phyloP scores from a whole-genome alignment of 176 grass and related monocot species.

The Panicum miliaceum region DNA sequence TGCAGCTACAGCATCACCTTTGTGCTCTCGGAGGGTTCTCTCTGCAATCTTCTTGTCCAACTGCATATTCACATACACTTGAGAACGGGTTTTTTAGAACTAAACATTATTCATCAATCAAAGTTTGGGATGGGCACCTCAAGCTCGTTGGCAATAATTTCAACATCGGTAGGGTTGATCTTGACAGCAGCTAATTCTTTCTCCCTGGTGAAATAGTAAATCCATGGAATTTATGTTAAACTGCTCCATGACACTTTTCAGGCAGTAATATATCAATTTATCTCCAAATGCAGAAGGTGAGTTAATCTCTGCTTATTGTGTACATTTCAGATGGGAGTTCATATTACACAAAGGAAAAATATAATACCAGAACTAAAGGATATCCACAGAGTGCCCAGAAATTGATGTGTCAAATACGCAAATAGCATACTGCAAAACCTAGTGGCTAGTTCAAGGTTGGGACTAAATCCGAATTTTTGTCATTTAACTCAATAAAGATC shows the following conservation, averaged over 20 bases:
- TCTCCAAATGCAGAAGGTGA: not conserved
- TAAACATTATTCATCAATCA: not conserved
- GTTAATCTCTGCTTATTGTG: not conserved
- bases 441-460: not conserved
- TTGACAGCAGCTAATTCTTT: conserved; percentile 97
- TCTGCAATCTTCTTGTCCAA: conserved; percentile 97
- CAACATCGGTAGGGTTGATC: conserved; percentile 90
- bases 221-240: not conserved
- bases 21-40: conserved; percentile 91
- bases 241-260: not conserved
- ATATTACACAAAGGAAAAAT: not conserved
- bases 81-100: not conserved
- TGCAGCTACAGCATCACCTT: conserved; percentile 87
- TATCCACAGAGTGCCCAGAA: not conserved
- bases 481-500: not conserved
- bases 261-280: not conserved
- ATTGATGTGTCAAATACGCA: not conserved
- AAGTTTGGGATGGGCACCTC: conserved; percentile 58
- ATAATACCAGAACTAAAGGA: conserved; percentile 3
- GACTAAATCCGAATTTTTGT: not conserved
- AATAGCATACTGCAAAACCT: not conserved
- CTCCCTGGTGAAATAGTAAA: conserved; percentile 57
- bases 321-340: not conserved
- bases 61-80: conserved; percentile 53
- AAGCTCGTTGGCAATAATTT: conserved; percentile 90